phyloP scores from a whole-genome alignment of 2,329 filamentous ascomycete species.

The Biscogniauxia sp. region DNA sequence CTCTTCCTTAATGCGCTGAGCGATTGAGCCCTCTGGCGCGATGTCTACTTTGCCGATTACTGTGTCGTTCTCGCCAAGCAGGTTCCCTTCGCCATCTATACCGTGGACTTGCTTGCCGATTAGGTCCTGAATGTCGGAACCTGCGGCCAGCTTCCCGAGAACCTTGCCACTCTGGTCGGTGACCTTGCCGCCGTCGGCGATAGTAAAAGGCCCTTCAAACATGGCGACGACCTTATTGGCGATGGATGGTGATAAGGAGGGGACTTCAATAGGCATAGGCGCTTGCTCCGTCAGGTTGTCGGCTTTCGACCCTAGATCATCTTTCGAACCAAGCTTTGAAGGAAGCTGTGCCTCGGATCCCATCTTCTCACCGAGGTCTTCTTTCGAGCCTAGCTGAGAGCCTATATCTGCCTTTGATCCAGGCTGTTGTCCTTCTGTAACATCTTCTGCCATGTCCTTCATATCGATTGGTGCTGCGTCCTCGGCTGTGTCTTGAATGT shows the following conservation, averaged over 20 bases:
- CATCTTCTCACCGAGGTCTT: background rate
- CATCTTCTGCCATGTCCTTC: slow-evolving; percentile 11
- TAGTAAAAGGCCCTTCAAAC: slow-evolving; percentile 48
- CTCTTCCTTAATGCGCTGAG: slow-evolving; percentile 29
- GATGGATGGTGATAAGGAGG: slow-evolving; percentile 40
- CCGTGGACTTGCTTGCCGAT: slow-evolving; percentile 64
- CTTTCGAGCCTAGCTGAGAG: background rate
- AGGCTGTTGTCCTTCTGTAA: background rate
- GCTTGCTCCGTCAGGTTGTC: slow-evolving; percentile 19
- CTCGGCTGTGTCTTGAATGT: slow-evolving; percentile 19
- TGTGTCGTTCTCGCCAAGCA: slow-evolving; percentile 62
- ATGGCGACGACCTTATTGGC: slow-evolving; percentile 42
- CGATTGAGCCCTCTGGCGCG: slow-evolving; percentile 42
- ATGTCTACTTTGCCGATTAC: slow-evolving; percentile 60
- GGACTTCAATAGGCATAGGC: slow-evolving; percentile 36
- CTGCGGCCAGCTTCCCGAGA: slow-evolving; percentile 43
- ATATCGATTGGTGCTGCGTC: slow-evolving; percentile 16
- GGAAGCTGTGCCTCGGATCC: background rate
- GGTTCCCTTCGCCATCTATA: slow-evolving; percentile 62
- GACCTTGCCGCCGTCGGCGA: slow-evolving; percentile 55
- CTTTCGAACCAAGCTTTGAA: slow-evolving; percentile 9
- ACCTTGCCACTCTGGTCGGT: slow-evolving; percentile 57
- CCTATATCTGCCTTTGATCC: slow-evolving; percentile 1
- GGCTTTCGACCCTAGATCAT: slow-evolving; percentile 16
- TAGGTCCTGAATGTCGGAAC: slow-evolving; percentile 37